phyloP scores from a whole-genome alignment of 352 stramenopile species.

The Globisporangium orthogonon region DNA sequence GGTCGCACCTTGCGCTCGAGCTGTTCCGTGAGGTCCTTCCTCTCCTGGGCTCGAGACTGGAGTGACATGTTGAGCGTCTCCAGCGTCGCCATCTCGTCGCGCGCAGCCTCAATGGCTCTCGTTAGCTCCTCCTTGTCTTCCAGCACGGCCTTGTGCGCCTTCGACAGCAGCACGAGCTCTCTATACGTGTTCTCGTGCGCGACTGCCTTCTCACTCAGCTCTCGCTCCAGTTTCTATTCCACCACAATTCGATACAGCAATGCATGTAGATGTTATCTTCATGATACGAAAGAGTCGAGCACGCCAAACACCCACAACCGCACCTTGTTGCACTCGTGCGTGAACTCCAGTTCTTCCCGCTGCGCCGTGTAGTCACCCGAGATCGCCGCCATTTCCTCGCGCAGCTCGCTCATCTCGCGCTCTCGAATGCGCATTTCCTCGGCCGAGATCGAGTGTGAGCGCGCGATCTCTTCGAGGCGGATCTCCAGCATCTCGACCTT shows the following conservation, averaged over 20 bases:
- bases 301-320: not conserved
- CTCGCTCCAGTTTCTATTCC: constrained; percentile 44
- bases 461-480: constrained; percentile 65
- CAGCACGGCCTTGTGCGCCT: constrained; percentile 62
- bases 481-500: constrained; percentile 78
- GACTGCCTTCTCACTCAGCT: constrained; percentile 46
- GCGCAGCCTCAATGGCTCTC: constrained; percentile 36
- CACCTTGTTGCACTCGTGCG: constrained; percentile 49
- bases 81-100: constrained; percentile 41
- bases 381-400: constrained; percentile 57
- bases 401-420: constrained; percentile 41
- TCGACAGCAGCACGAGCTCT: constrained; percentile 71
- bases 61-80: constrained; percentile 57
- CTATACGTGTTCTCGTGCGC: constrained; percentile 71
- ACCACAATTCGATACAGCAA: not conserved
- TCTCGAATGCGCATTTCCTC: constrained; percentile 65
- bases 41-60: constrained; percentile 50
- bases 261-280: no score
- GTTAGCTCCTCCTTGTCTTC: constrained; percentile 54
- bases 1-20: constrained; percentile 53
- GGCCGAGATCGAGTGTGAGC: constrained; percentile 43
- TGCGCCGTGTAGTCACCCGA: constrained; percentile 65
- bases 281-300: no score
- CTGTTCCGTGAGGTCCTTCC: constrained; percentile 53
- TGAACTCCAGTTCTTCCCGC: constrained; percentile 44